Evolutionary conservation across 2,329 filamentous ascomycete genomes (phyloP), one percentile per base, ranked within the genome.

Genomic region (Aureobasidium sp.): DNA sequence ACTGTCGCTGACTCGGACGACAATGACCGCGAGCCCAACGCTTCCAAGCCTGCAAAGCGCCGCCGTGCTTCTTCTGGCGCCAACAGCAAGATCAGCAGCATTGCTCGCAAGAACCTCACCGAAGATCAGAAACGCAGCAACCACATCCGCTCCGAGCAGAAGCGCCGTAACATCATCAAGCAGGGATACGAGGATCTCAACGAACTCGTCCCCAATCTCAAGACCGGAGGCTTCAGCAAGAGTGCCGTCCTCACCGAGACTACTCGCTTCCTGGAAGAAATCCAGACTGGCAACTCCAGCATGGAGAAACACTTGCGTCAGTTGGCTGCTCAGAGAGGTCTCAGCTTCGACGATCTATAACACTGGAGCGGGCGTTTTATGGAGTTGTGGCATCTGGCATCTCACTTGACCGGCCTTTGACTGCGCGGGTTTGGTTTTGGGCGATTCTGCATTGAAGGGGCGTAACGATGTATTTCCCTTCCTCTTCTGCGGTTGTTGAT

Each of bases 131-230:
- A 91, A 69, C 78, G 88, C 40, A 84, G 84, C 62, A 95, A 95
- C 60, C 88, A 94, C 64, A 93, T 95, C 59, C 77, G 84, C 49
- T 93, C 88, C 49, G 89, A 94, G 65, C 88, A 95, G 70, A 94
- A 93, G 68, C 79, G 90, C 29, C 78, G 89, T 42, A 88, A 88
- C 22, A 74, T 90, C 41, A 91, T 91, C 62, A 86, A 89, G 64
- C 79, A 86, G 59, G 88, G 88, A 0, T 95, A 91, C 61, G 85
- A 90, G 38, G 86, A 91, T 55, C 71, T 95, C n/a, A 81, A 80
- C 58, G 76, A 81, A 24, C 74, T 94, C 19, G 86, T 95, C 0
- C 89, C 90, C 0, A 84, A 83, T 14, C 74, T 94, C 10, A 79
- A 78, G 53, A 83, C 80, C 22, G 85, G 86, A 7, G 85, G 86